phyloP scores from a whole-genome alignment of 495 filamentous ascomycete genomes.

The Penicillium goetzii region DNA sequence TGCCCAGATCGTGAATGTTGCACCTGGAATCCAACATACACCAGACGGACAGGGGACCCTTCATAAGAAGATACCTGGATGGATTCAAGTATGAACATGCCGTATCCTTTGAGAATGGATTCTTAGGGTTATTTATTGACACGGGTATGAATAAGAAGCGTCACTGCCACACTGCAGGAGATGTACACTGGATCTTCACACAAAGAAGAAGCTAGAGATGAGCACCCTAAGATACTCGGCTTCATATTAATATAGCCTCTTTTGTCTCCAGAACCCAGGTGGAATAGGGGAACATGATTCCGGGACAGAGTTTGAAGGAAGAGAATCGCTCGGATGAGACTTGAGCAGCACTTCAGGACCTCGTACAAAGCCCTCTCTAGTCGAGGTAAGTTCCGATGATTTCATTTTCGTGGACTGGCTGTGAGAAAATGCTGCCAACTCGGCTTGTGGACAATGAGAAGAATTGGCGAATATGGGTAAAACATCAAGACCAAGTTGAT shows the following conservation, averaged over 20 bases:
- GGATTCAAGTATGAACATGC: background rate
- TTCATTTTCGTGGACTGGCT: no score
- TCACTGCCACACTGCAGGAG: background rate
- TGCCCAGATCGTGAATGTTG: no score
- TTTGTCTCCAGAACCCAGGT: slow-evolving; percentile 38
- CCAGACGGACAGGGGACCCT: no score
- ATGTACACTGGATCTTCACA: background rate
- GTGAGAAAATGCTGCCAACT: no score
- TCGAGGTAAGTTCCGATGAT: background rate
- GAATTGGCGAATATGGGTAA: background rate
- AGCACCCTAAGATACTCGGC: background rate
- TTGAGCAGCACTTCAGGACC: background rate
- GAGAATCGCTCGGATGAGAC: background rate
- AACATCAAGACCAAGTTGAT: background rate
- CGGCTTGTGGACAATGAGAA: background rate
- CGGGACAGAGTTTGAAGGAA: background rate
- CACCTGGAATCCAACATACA: no score
- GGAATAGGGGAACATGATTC: background rate
- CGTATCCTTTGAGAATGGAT: background rate
- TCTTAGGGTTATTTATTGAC: background rate
- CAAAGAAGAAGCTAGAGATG: background rate
- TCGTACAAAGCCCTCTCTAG: background rate
- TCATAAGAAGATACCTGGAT: background rate
- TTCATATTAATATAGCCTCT: slow-evolving; percentile 33
- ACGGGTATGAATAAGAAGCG: background rate